Evolutionary conservation across 2,329 filamentous ascomycete genomes (phyloP), one percentile per base, ranked within the genome.

Genomic region (Neofusicoccum sp.): DNA sequence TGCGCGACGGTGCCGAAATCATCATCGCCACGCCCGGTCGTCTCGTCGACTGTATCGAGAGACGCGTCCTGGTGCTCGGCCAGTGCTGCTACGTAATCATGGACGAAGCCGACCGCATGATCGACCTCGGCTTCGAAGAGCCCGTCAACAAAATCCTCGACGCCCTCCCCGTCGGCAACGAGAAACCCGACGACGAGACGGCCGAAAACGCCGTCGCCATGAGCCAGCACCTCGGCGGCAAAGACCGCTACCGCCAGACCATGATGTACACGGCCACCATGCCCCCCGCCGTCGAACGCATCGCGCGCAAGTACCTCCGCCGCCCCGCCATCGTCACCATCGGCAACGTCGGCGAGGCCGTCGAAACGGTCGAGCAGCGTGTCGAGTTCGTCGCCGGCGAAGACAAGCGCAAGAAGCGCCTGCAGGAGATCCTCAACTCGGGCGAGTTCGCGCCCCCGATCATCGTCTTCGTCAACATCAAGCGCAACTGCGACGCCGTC

Each of bases 191-290:
- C 76, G 90, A 87, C 0, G 94, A 98, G 11, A 92, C 91, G 60
- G 95, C 95, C 5, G 95, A 99, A 76, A 86, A 98, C 73, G 83
- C 91, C 0, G 82, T 85, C 63, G 87, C 89, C n/a, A 98, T 98
- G 94, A 89, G 88, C 70, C 85, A 87, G 64, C 90, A 90, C 70
- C 80, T 96, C 1, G 88, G 89, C 60, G 87, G 87, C 16, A 87
- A 87, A 68, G 89, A 93, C 71, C 85, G 90, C 28, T 98, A 98
- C 80, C 85, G 95, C 64, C 94, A 99, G 77, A 99, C 95, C 0
- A 99, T 99, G 95, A 99, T 99, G 95, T 99, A 98, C 86, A 98
- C 95, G 67, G 95, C 95, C 60, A 99, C 95, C 33, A 99, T 99
- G 95, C 93, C 95, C 1, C 81, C 91, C 0, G 87, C 91, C 0